These are phyloP conservation scores for Cystobasidium ongulense DNA, from an alignment of 768 basidiomycete genomes.

Conservation along the genomic window DNA sequence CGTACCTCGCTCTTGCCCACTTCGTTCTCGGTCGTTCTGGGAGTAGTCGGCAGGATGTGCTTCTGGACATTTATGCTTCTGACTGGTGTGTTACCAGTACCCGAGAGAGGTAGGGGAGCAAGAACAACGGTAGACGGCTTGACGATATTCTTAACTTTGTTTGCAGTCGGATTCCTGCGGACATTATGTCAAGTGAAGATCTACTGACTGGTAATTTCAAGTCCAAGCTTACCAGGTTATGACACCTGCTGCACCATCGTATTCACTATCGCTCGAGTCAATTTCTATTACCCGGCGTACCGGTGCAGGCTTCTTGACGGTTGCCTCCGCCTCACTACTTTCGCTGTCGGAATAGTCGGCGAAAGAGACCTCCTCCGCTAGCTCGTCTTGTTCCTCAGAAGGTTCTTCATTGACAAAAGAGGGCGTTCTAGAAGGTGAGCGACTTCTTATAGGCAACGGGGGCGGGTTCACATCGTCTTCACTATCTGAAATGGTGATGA, in stretches of 20 bases:
- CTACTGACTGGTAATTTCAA: neutral
- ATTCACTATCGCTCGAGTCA: slow-evolving; percentile 23
- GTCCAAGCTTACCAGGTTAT: neutral
- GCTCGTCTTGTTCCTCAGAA: neutral
- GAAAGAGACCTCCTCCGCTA: slow-evolving; percentile 1
- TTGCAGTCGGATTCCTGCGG: slow-evolving; percentile 6
- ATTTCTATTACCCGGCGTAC: neutral
- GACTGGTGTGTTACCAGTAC: neutral
- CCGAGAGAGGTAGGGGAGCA: neutral
- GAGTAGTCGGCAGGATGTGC: neutral
- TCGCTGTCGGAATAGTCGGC: slow-evolving; percentile 15
- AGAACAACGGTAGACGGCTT: neutral
- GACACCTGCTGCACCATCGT: slow-evolving; percentile 4
- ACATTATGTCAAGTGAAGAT: neutral
- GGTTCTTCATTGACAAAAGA: neutral
- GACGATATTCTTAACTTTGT: neutral
- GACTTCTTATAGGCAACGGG: neutral
- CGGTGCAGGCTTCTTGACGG: neutral
- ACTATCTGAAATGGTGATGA: slow-evolving; percentile 6
- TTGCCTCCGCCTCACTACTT: neutral
- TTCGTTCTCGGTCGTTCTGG: neutral
- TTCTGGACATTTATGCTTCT: neutral
- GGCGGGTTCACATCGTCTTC: neutral
- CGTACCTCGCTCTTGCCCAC: no score
- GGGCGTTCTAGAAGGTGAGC: neutral